Conservation (phyloP, 768 basidiomycete genomes). For the Panaeolus cyanescens region DNA sequence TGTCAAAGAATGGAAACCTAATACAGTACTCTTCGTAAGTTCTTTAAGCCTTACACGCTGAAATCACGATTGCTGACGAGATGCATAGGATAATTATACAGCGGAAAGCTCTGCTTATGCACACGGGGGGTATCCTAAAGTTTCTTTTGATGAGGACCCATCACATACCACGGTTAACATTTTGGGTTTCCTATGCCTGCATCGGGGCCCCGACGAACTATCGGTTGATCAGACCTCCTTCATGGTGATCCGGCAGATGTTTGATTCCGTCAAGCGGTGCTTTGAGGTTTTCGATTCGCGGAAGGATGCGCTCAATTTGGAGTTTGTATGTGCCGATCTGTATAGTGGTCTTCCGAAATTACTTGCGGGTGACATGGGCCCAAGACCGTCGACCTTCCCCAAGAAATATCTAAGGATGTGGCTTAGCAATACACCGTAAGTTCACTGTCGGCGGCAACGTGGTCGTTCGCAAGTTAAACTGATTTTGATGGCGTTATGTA, state of each 20-base stretch:
- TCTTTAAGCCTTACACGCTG: neutral
- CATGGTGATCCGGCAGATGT: slow-evolving; percentile 12
- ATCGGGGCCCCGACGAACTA: neutral
- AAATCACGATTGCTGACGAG: neutral
- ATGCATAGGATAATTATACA: neutral
- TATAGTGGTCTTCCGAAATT: slow-evolving; percentile 12
- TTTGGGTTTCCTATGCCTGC: neutral
- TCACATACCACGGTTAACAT: neutral
- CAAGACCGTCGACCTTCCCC: slow-evolving; percentile 11
- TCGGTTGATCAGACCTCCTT: slow-evolving; percentile 3
- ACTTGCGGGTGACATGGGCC: slow-evolving; percentile 16
- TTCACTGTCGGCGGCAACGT: too few species aligned
- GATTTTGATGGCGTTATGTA: neutral
- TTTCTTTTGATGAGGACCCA: neutral
- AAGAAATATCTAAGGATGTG: slow-evolving; percentile 16
- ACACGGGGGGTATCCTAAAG: slow-evolving; percentile 10
- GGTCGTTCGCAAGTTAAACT: neutral
- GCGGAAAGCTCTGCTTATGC: neutral
- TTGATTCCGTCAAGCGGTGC: slow-evolving; percentile 8
- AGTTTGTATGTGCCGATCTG: slow-evolving; percentile 11
- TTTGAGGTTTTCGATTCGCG: neutral
- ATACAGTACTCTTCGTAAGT: slow-evolving; percentile 20
- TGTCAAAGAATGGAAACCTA: slow-evolving; percentile 16
- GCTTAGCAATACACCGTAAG: slow-evolving; percentile 24
- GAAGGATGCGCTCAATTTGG: neutral